These are phyloP conservation scores for Skeletonema costatum DNA, from an alignment of 108 stramenopile species.

Conservation along the genomic window DNA sequence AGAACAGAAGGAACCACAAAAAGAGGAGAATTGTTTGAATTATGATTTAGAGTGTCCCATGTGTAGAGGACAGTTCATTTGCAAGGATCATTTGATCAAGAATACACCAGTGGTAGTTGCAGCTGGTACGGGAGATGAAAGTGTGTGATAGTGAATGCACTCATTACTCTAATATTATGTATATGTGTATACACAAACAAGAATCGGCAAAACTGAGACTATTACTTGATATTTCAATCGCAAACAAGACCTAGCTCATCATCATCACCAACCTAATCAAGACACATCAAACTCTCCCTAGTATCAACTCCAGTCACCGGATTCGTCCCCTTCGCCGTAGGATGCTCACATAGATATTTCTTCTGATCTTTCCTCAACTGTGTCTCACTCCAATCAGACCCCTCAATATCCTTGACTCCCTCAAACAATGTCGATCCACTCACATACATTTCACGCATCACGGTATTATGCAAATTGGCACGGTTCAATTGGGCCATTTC, in stretches of 20 bases:
- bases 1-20: slow-evolving; percentile 26
- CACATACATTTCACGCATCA: slow-evolving; percentile 91
- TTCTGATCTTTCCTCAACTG: slow-evolving; percentile 89
- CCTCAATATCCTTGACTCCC: slow-evolving; percentile 80
- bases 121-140: background rate
- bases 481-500: slow-evolving; percentile 90
- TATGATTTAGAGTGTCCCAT: slow-evolving; percentile 68
- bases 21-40: slow-evolving; percentile 25
- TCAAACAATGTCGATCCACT: slow-evolving; percentile 89
- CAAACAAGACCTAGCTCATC: background rate
- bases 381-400: slow-evolving; percentile 80
- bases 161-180: background rate
- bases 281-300: slow-evolving; percentile 89
- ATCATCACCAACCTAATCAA: slow-evolving; percentile 16
- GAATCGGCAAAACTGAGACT: background rate
- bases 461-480: slow-evolving; percentile 80
- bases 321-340: slow-evolving; percentile 92
- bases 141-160: background rate
- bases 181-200: background rate
- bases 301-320: slow-evolving; percentile 92
- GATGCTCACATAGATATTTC: slow-evolving; percentile 89
- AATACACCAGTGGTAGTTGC: background rate
- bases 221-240: background rate
- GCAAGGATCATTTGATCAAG: background rate
- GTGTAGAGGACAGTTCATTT: slow-evolving; percentile 62